These are phyloP conservation scores for Solanum dulcamara DNA, from an alignment of 257 asterid genomes.

Conservation along the genomic window DNA sequence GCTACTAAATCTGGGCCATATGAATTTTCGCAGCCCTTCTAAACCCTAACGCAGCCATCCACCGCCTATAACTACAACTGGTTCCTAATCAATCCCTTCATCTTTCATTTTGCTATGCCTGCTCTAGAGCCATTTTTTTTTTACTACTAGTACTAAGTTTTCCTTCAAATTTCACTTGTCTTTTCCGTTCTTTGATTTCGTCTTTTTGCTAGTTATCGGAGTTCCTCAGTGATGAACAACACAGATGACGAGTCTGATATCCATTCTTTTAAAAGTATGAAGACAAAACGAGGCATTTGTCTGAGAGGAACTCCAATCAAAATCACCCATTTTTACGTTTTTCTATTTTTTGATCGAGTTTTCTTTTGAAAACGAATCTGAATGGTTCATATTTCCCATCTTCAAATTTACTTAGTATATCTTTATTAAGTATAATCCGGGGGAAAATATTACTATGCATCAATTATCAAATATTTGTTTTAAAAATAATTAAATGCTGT, in stretches of 20 bases:
- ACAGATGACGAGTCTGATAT: constrained; percentile 91
- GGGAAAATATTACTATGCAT: too few relatives aligned
- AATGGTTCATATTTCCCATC: neutral
- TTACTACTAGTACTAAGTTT: neutral
- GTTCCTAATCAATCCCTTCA: neutral
- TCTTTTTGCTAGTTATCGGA: neutral
- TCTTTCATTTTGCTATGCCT: neutral
- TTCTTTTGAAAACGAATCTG: neutral
- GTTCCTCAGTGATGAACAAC: constrained; percentile 58
- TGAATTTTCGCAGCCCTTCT: neutral
- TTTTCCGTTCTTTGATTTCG: neutral
- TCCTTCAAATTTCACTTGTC: neutral
- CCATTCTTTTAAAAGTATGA: constrained; percentile 49
- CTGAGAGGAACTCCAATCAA: constrained; percentile 41
- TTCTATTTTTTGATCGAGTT: neutral
- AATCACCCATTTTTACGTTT: neutral
- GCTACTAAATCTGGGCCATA: neutral
- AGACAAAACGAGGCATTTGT: constrained; percentile 82
- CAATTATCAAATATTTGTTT: neutral
- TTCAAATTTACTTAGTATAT: neutral
- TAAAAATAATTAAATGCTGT: neutral
- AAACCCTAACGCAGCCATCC: neutral
- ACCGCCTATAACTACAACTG: neutral
- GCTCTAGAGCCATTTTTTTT: neutral
- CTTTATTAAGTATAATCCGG: neutral